Evolutionary conservation across 2,329 filamentous ascomycete species (phyloP).

Genomic region (Chrysoporthe cubensis): DNA sequence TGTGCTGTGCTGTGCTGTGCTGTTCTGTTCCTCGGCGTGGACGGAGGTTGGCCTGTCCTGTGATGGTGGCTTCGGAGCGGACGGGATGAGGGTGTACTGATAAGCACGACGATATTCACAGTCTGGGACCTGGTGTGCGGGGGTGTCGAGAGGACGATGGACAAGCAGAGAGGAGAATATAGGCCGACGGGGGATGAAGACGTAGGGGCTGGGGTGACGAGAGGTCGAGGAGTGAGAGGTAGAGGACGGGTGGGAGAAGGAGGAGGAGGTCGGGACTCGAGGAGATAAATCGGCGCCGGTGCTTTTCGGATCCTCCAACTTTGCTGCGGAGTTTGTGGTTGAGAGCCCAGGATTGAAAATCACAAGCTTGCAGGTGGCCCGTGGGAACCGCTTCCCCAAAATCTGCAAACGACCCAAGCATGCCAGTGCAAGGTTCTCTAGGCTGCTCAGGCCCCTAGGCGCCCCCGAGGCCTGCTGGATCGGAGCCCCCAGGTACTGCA

Average conservation of each 20-base stretch:
- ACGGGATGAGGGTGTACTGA: not conserved
- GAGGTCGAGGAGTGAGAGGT: not conserved
- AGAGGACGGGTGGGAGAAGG: not conserved
- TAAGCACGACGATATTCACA: not conserved
- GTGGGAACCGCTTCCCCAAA: constrained; percentile 2
- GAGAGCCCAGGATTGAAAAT: constrained; percentile 1
- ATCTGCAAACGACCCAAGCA: not conserved
- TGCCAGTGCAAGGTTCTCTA: constrained; percentile 15
- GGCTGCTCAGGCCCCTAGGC: not conserved
- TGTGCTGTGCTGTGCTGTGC: not conserved
- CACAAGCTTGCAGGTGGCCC: constrained; percentile 16
- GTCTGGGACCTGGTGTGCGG: not conserved
- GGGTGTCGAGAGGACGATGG: not conserved
- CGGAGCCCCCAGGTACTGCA: not conserved
- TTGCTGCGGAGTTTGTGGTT: not conserved
- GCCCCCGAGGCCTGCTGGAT: not conserved
- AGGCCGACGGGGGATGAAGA: not conserved
- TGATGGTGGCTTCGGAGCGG: not conserved
- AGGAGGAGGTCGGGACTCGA: not conserved
- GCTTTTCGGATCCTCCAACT: constrained; percentile 21
- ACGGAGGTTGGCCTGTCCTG: not conserved
- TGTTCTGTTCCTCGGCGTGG: not conserved
- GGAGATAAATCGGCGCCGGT: constrained; percentile 25
- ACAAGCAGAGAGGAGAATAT: not conserved
- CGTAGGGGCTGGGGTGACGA: not conserved